Conservation (phyloP, 192 early-diverging fungal genomes). For the Backusella psychrophila region DNA sequence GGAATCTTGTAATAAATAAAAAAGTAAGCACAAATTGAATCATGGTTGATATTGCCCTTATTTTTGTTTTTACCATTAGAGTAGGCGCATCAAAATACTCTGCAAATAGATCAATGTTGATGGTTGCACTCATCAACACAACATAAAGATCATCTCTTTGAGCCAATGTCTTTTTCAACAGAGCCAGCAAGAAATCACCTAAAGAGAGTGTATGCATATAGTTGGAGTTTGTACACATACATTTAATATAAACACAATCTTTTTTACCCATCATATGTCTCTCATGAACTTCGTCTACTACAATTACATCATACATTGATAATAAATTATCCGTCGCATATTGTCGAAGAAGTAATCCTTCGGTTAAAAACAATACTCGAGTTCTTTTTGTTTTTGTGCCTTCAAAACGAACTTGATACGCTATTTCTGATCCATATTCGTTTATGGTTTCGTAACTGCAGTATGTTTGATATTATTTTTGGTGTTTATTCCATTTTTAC, state of each 20-base stretch:
- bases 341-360: conserved; percentile 71
- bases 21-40: neutral
- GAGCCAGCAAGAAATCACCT: conserved; percentile 80
- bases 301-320: conserved; percentile 66
- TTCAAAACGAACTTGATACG: conserved; percentile 66
- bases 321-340: conserved; percentile 61
- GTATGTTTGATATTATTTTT: neutral
- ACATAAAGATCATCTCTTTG: conserved; percentile 63
- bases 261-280: conserved; percentile 42
- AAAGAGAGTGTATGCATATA: conserved; percentile 22
- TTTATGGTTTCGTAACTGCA: conserved; percentile 58
- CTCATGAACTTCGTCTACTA: conserved; percentile 92
- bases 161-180: conserved; percentile 62
- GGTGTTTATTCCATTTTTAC: neutral
- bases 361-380: conserved; percentile 71
- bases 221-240: neutral
- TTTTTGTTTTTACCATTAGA: conserved; percentile 24
- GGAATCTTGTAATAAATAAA: conserved; percentile 45
- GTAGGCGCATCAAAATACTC: conserved; percentile 69
- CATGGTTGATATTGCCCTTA: neutral
- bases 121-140: conserved; percentile 92
- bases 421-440: conserved; percentile 64
- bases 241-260: neutral
- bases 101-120: conserved; percentile 76
- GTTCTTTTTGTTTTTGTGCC: conserved; percentile 53